Conservation (phyloP, 2,329 filamentous ascomycete species). For the Ophiostoma piceae region DNA sequence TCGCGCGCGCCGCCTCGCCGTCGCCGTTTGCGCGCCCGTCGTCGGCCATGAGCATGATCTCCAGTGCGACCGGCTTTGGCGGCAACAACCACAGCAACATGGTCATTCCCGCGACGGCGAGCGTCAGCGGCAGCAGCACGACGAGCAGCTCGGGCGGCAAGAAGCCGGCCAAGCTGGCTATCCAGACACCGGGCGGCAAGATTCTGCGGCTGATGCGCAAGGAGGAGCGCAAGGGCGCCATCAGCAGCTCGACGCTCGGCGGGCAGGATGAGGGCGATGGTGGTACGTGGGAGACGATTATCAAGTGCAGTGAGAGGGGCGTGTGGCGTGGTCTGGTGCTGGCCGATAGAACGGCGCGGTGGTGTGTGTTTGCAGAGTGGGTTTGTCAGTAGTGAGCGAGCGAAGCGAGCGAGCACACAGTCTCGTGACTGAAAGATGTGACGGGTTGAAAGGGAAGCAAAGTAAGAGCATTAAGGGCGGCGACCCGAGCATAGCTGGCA, state of each 20-base stretch:
- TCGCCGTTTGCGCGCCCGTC: constrained; percentile 57
- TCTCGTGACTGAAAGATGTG: too few species aligned
- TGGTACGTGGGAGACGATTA: constrained; percentile 81
- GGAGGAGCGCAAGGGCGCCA: constrained; percentile 55
- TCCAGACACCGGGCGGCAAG: constrained; percentile 90
- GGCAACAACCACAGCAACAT: constrained; percentile 34
- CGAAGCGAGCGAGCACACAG: too few species aligned
- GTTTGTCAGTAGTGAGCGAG: constrained; percentile 42
- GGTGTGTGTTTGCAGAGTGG: constrained; percentile 94
- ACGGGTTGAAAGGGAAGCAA: too few species aligned
- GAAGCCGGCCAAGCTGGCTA: constrained; percentile 92
- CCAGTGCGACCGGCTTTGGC: constrained; percentile 47
- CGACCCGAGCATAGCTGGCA: neutral
- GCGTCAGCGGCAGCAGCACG: constrained; percentile 43
- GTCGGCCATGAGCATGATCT: constrained; percentile 61
- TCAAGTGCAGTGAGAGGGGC: constrained; percentile 79
- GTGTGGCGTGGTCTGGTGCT: constrained; percentile 77
- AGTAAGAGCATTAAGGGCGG: neutral
- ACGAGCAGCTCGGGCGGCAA: constrained; percentile 44
- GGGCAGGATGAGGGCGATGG: constrained; percentile 62
- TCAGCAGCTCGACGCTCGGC: constrained; percentile 39
- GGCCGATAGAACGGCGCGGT: constrained; percentile 75
- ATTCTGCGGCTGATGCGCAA: constrained; percentile 84
- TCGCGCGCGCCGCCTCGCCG: constrained; percentile 46
- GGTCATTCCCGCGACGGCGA: constrained; percentile 39